Percentiles rank a stretch among this genome's conserved stretches.
These are phyloP conservation scores for Gossypioides kirkii DNA, from an alignment of 345 rosid species.

Conservation along the genomic window DNA sequence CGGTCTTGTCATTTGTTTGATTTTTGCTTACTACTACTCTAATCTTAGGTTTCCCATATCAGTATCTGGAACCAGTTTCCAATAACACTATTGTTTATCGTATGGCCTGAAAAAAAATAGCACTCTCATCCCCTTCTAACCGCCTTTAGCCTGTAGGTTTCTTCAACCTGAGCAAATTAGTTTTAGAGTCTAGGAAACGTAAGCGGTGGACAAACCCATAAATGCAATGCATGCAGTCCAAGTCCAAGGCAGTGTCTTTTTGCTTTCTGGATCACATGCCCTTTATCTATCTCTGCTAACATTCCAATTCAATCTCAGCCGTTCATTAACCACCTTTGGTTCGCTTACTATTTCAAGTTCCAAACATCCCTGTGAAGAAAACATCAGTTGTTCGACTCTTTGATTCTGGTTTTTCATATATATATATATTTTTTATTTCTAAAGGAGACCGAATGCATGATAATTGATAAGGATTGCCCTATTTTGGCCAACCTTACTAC, in stretches of 20 bases:
- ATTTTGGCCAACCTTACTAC: neutral
- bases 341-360: neutral
- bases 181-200: neutral
- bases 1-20: constrained; percentile 2
- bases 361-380: neutral
- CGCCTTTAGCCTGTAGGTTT: neutral
- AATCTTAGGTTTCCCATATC: neutral
- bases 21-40: neutral
- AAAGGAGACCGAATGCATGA: neutral
- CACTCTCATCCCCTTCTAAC: neutral
- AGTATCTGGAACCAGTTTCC: neutral
- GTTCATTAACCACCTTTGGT: neutral
- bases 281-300: neutral
- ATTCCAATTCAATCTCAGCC: neutral
- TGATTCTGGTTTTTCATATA: neutral
- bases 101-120: neutral
- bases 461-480: neutral
- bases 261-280: neutral
- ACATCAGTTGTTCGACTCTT: neutral
- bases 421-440: neutral
- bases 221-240: neutral
- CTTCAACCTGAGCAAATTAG: neutral
- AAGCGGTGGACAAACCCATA: neutral
- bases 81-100: no score
- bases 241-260: neutral